Percentiles rank a stretch among this genome's conserved stretches.
phyloP scores from a whole-genome alignment of 73 alveolate species.

The Paramecium bursaria region DNA sequence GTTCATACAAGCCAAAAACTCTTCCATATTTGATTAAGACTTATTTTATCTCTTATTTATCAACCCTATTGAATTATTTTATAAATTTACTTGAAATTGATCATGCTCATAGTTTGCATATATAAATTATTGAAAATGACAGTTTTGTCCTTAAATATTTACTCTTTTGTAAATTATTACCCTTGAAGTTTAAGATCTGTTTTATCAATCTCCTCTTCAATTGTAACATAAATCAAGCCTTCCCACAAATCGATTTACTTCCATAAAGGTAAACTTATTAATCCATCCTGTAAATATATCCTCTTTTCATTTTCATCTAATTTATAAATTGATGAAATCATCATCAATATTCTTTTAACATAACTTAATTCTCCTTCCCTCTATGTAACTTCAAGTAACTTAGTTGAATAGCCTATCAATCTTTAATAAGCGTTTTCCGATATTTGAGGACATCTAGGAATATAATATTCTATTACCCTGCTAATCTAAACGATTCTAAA shows the following conservation, averaged over 20 bases:
- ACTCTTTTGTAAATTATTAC: constrained; percentile 12
- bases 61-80: background rate
- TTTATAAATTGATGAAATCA: constrained; percentile 32
- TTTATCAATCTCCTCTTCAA: constrained; percentile 45
- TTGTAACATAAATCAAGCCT: constrained; percentile 38
- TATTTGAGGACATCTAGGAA: background rate
- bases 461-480: background rate
- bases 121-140: constrained; percentile 23
- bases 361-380: constrained; percentile 30
- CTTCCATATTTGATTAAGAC: constrained; percentile 27
- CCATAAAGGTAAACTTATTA: constrained; percentile 36
- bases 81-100: constrained; percentile 43
- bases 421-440: background rate
- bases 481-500: constrained; percentile 42
- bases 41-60: constrained; percentile 37
- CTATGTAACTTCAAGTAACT: constrained; percentile 27
- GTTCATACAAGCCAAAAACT: constrained; percentile 29
- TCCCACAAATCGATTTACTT: constrained; percentile 55
- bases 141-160: constrained; percentile 49
- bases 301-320: constrained; percentile 40
- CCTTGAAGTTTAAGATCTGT: background rate
- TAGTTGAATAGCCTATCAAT: background rate
- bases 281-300: constrained; percentile 25
- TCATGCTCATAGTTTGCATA: constrained; percentile 19
- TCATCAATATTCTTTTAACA: constrained; percentile 30